Evolutionary conservation across 73 alveolate species (phyloP), one percentile per base, ranked within the genome.

Genomic region (Paramecium sonneborni): DNA sequence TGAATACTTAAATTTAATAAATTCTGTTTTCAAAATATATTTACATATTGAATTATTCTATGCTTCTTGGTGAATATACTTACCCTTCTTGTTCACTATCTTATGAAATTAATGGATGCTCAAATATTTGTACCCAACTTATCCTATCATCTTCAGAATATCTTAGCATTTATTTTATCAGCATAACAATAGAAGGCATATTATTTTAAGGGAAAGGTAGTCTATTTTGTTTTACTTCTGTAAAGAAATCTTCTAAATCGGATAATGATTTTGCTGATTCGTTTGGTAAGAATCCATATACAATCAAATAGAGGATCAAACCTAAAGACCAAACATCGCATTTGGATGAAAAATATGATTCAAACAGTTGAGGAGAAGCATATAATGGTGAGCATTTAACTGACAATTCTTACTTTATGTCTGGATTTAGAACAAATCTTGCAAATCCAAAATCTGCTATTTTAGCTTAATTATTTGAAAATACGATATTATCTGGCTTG

Each of bases 361-460:
- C 85, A 95, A 97, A 95, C 12, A 95, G 94, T 88, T 96, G 94
- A n/a, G 98, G 98, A 26, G 97, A 76, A 46, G 94, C 94, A 92
- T 95, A 93, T 72, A 95, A 95, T 24, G 97, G 98, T 2, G 52
- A 0, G 84, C 84, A 62, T 62, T 26, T 62, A 24, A 32, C 1
- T 30, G 84, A 30, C 2, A 62, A 24, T 30, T 26, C 44, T 14
- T 14, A 30, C 9, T 12, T 62, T 1, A 30, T 14, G 3, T 62
- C 39, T 7, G 84, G 84, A 62, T 62, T 32, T 3, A 9, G 84
- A 34, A 72, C 86, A 18, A 35, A 72, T 88, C 74, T 70, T 43
- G 94, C 85, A 88, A 88, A 88, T 18, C 94, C 94, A 24, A 88
- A 88, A 69, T 88, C 94, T 21, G 94, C 94, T 9, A 88, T 88